Conservation (phyloP, 768 basidiomycete genomes). For the Tephrocybe sp. region DNA sequence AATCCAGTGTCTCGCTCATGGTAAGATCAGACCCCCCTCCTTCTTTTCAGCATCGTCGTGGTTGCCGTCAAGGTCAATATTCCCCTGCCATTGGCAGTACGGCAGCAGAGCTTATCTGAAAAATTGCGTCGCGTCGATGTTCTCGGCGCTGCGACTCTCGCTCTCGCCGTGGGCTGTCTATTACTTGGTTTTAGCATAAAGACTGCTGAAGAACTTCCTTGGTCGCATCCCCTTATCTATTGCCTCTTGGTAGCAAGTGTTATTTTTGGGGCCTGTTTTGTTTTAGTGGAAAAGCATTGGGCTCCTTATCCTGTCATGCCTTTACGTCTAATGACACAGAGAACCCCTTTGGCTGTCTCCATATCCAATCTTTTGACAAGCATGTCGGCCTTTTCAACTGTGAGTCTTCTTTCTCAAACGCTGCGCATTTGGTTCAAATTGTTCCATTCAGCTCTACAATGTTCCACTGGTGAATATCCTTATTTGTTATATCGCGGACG, state of each 20-base stretch:
- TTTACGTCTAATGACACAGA: conserved; percentile 66
- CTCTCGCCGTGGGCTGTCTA: conserved; percentile 63
- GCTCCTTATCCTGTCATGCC: conserved; percentile 91
- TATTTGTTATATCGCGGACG: conserved; percentile 1
- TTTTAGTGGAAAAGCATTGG: conserved; percentile 75
- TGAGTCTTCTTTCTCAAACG: conserved; percentile 28
- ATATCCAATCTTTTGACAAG: conserved; percentile 76
- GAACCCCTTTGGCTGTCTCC: conserved; percentile 81
- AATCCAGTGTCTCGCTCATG: conserved; percentile 10
- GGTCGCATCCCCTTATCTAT: conserved; percentile 71
- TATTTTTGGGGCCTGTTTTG: conserved; percentile 56
- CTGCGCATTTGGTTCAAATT: conserved; percentile 18
- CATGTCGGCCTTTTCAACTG: conserved; percentile 79
- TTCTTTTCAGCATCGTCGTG: conserved; percentile 67
- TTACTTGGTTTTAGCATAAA: conserved; percentile 78
- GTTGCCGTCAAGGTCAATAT: conserved; percentile 80
- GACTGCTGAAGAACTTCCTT: conserved; percentile 73
- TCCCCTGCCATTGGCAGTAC: conserved; percentile 61
- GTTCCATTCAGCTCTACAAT: conserved; percentile 65
- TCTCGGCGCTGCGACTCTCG: conserved; percentile 79
- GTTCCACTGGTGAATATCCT: conserved; percentile 62
- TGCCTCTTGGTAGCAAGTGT: conserved; percentile 59
- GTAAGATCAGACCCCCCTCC: conserved; percentile 62
- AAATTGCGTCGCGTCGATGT: conserved; percentile 83
- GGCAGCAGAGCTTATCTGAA: conserved; percentile 53